phyloP scores from a whole-genome alignment of 306 rosid genomes.

The Nissolia schottii region DNA sequence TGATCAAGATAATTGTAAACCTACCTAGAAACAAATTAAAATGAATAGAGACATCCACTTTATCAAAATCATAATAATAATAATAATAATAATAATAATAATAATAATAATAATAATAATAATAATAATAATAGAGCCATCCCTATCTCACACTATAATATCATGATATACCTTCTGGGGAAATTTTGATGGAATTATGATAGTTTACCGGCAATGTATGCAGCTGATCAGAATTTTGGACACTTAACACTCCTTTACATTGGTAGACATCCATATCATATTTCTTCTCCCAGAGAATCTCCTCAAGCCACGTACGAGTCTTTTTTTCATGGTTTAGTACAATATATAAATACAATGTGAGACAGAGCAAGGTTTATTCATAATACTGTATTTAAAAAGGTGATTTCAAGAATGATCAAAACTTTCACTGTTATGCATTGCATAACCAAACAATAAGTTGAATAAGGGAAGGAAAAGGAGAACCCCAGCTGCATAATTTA shows the following conservation, averaged over 20 bases:
- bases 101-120: too few relatives aligned
- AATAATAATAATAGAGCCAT: too few relatives aligned
- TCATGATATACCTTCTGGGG: not conserved
- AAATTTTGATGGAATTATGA: not conserved
- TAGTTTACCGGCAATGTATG: slow-evolving; percentile 81
- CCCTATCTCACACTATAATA: not conserved
- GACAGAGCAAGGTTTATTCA: not conserved
- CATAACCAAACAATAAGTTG: not conserved
- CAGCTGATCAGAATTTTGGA: slow-evolving; percentile 62
- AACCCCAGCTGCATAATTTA: not conserved
- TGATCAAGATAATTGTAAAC: not conserved
- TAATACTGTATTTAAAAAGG: not conserved
- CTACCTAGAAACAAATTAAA: not conserved
- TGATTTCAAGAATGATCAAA: not conserved
- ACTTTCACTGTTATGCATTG: not conserved
- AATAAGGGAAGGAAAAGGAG: not conserved
- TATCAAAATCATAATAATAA: too few relatives aligned
- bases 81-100: too few relatives aligned
- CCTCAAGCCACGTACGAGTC: slow-evolving; percentile 88
- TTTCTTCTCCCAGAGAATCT: slow-evolving; percentile 97
- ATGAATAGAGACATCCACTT: too few relatives aligned
- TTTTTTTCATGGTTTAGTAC: slow-evolving; percentile 22
- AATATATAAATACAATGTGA: slow-evolving; percentile 7
- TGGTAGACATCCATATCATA: slow-evolving; percentile 87
- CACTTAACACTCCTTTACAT: slow-evolving; percentile 73